These are phyloP conservation scores for Neurospora crassa DNA, from an alignment of 2,329 filamentous ascomycete species.

Conservation along the genomic window DNA sequence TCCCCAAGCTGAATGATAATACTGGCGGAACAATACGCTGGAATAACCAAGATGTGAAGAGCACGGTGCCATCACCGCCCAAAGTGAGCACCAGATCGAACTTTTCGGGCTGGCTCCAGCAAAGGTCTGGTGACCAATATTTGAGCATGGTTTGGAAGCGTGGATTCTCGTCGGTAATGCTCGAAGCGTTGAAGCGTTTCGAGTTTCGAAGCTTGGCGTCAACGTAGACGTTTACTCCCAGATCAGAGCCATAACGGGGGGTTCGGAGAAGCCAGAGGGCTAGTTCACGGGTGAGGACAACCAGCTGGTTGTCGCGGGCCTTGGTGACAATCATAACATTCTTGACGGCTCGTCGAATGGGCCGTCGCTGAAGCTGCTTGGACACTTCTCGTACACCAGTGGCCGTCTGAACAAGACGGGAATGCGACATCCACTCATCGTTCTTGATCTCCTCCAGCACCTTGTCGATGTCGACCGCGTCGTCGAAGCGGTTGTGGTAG, in stretches of 20 bases:
- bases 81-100: conserved; percentile 91
- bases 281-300: conserved; percentile 79
- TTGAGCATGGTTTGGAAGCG: conserved; percentile 76
- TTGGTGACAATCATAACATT: conserved; percentile 99
- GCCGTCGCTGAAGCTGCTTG: conserved; percentile 84
- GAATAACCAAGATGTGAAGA: conserved; percentile 89
- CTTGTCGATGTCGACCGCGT: conserved; percentile 88
- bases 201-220: conserved; percentile 86
- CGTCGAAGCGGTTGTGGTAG: conserved; percentile 94
- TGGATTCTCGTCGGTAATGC: conserved; percentile 62
- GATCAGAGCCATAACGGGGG: conserved; percentile 76
- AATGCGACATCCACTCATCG: conserved; percentile 87
- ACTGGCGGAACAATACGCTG: conserved; percentile 80
- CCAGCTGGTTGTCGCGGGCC: conserved; percentile 87
- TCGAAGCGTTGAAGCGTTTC: conserved; percentile 73
- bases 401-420: conserved; percentile 86
- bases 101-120: conserved; percentile 86
- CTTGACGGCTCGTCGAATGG: conserved; percentile 82
- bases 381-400: conserved; percentile 92
- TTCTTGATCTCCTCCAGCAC: conserved; percentile 90
- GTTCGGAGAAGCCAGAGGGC: conserved; percentile 81
- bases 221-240: conserved; percentile 98
- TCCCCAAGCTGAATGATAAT: conserved; percentile 74
- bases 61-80: conserved; percentile 76
- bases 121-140: conserved; percentile 95